Base-by-base conservation (phyloP, 208 protist genomes). In the Trypanosoma avium region DNA sequence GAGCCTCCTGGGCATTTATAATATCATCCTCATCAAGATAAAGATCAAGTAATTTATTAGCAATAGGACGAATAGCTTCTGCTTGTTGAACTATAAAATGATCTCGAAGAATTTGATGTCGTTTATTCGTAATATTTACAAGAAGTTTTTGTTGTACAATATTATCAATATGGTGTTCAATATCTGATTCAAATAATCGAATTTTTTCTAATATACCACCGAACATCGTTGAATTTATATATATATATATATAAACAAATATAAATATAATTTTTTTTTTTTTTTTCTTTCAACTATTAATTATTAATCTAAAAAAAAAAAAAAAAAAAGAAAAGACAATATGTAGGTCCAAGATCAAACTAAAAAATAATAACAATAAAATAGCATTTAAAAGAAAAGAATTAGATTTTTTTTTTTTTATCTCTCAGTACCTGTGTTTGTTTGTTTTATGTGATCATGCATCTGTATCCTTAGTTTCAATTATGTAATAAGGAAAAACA, bases 11-110 rank as follows among this genome's bases (percentile, higher is more conserved):
- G 0, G 61, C 82, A 8, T 77, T 59, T 10, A 86, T 71, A 62
- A 95, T 90, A 17, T 95, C 90, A 35, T 95, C 86, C 48, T 93
- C 84, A 57, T 95, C 90, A 17, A 95, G 62, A 54, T 95, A 95
- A 3, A 71, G 62, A 48, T 95, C 90, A 7, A 93, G 73, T 52
- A 95, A 69, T 61, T 95, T 91, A 29, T 93, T 85, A 2, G 83
- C 69, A 21, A 75, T 79, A 5, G 42, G 52, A n/a, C 60, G 46
- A 42, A 92, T 81, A 10, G 78, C 35, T 29, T 75, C 69, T 0
- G 75, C 69, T 64, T 93, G 75, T 55, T 82, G 73, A 15, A 89
- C 19, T 5, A 76, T 79, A 65, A 95, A 95, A 73, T 93, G 82
- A 56, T 93, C 84, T 0, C 84, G 54, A 10, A 93, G 73, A 24